Percentiles rank a stretch among this genome's conserved stretches.
Evolutionary conservation across 2,329 filamentous ascomycete genomes (phyloP).

Genomic region (Didymella keratinophila): DNA sequence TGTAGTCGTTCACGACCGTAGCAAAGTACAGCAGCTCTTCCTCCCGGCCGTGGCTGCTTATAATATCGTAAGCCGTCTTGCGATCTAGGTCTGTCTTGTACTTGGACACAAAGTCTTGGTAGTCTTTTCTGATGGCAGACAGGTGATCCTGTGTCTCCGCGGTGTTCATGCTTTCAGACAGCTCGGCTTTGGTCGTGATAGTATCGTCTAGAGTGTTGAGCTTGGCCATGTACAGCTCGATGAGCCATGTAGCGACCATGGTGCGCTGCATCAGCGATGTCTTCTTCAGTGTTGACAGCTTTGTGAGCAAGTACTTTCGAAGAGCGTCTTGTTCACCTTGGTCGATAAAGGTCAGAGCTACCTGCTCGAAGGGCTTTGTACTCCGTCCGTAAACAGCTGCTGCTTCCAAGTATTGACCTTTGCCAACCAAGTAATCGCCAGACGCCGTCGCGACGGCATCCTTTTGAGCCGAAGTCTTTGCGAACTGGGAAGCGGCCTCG

Average conservation of each 20-base stretch:
- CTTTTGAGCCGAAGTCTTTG: constrained; percentile 79
- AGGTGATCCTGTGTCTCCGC: constrained; percentile 77
- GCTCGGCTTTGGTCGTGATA: constrained; percentile 85
- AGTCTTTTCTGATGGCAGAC: constrained; percentile 75
- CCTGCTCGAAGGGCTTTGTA: constrained; percentile 96
- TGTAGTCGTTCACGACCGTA: constrained; percentile 86
- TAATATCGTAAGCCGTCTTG: constrained; percentile 93
- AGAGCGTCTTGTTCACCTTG: constrained; percentile 88
- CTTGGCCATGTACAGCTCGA: constrained; percentile 97
- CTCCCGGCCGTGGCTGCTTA: constrained; percentile 93
- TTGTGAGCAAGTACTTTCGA: constrained; percentile 86
- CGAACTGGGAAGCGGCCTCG: constrained; percentile 85
- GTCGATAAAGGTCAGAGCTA: constrained; percentile 89
- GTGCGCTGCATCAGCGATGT: constrained; percentile 87
- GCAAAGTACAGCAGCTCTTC: constrained; percentile 92
- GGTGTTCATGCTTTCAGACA: constrained; percentile 74
- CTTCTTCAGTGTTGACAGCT: constrained; percentile 82
- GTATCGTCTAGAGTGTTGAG: constrained; percentile 94
- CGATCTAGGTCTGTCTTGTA: constrained; percentile 88
- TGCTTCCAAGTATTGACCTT: constrained; percentile 83
- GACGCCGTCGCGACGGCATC: constrained; percentile 92
- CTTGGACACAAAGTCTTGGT: constrained; percentile 83
- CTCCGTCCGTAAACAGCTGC: constrained; percentile 92
- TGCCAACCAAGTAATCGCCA: constrained; percentile 84
- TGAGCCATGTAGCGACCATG: constrained; percentile 94